Base-by-base conservation (phyloP, 768 basidiomycete genomes). In the Scleroderma bovista region DNA sequence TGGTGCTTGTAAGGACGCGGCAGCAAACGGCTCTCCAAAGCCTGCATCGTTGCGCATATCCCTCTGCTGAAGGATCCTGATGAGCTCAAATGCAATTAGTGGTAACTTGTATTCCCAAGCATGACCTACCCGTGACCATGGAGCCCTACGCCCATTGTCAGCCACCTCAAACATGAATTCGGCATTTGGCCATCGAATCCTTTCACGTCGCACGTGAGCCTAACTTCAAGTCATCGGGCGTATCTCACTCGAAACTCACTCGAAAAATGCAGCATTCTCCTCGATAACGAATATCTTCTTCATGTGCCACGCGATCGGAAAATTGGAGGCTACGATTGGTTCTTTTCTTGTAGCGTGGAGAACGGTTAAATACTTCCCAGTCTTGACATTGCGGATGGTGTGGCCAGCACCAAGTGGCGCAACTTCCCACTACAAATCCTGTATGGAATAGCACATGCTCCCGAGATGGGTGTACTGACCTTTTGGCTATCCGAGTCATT, bases 311-410 rank as follows among this genome's bases (percentile, higher is more conserved):
- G 39, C 39, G n/a, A 40, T 17, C 39, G 39, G 39, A 17, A 40
- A 40, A 40, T 40, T 40, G n/a, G 39, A 4, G 19, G 39, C n/a
- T 12, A 40, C 6, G 22, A 40, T 40, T 17, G 39, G 39, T 20
- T 40, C 39, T 40, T 40, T 17, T 11, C 39, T 7, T 6, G 22
- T 17, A 19, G 22, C 22, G 39, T 40, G 19, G 6, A 19, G 17
- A 17, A 33, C 29, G 45, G 47, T 44, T 9, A 48, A 13, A 33
- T 48, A 42, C 5, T 39, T 23, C 4, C 40, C 29, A 1, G 47
- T 48, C 17, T 44, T 20, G 15, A 32, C 13, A 48, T 48, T 48
- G 8, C 47, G 47, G 22, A 48, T 48, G 7, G 39, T 44, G 19
- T 29, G 3, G 26, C 47, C 47, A 19, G n/a, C 17, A 22, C 47